Evolutionary conservation across 1,139 yeast genomes (phyloP).

Genomic region (Protomyces inundatus): DNA sequence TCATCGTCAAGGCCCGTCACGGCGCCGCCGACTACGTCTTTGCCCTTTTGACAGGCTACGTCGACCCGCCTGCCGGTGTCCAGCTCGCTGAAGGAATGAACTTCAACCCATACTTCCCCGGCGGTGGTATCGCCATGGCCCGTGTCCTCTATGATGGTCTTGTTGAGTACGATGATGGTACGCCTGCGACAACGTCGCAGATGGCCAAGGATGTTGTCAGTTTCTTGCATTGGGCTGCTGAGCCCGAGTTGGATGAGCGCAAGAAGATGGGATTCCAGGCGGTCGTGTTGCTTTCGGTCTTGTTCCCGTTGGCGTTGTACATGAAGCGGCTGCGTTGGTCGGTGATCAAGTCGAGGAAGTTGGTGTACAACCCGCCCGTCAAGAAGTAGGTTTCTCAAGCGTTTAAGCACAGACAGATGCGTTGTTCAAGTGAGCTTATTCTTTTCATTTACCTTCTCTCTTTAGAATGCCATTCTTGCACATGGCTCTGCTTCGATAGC

Average conservation of each 20-base stretch:
- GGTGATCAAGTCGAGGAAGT: conserved; percentile 90
- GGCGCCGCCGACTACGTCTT: conserved; percentile 96
- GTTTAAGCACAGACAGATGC: no score
- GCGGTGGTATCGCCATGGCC: conserved; percentile 99
- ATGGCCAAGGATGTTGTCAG: conserved; percentile 98
- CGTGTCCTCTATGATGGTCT: conserved; percentile 94
- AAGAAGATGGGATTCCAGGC: conserved; percentile 97
- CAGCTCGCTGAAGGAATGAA: conserved; percentile 73
- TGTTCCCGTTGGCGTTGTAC: conserved; percentile 81
- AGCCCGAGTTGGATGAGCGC: conserved; percentile 98
- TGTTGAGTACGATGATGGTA: conserved; percentile 98
- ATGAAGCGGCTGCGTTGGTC: conserved; percentile 99
- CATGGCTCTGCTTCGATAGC: no score
- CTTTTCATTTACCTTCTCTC: neutral
- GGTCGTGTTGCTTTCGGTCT: conserved; percentile 66
- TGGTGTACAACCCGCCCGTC: conserved; percentile 52
- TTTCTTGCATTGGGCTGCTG: conserved; percentile 97
- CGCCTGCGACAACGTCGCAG: conserved; percentile 97
- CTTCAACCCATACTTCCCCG: conserved; percentile 99
- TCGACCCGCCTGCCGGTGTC: conserved; percentile 98
- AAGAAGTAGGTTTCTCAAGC: neutral
- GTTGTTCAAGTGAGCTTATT: no score
- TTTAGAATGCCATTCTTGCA: neutral
- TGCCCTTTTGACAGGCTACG: conserved; percentile 93
- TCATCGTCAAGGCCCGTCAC: conserved; percentile 98